phyloP scores from a whole-genome alignment of 108 stramenopile genomes.

The Stephanodiscus minutulus region DNA sequence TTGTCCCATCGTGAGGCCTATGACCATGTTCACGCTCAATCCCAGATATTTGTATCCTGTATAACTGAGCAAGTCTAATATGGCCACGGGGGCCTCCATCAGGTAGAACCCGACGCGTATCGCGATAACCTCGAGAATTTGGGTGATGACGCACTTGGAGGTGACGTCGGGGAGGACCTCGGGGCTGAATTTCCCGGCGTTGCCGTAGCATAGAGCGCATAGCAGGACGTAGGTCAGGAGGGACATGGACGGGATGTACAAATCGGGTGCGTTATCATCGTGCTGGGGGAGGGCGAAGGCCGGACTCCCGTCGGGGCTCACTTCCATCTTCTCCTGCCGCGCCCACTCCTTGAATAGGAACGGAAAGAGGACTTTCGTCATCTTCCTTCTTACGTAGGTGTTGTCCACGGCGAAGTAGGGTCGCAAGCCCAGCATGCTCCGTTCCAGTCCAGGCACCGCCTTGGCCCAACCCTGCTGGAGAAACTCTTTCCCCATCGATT shows the following conservation, averaged over 20 bases:
- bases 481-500: conserved; percentile 59
- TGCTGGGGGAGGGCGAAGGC: conserved; percentile 76
- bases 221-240: conserved; percentile 94
- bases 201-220: conserved; percentile 91
- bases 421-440: conserved; percentile 70
- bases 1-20: conserved; percentile 64
- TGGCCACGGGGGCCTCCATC: conserved; percentile 72
- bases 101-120: conserved; percentile 91
- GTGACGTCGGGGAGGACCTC: conserved; percentile 91
- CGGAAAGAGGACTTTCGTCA: conserved; percentile 87
- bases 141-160: conserved; percentile 85
- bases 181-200: conserved; percentile 86
- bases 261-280: conserved; percentile 96
- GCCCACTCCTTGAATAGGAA: conserved; percentile 83
- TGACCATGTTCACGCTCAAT: conserved; percentile 77
- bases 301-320: conserved; percentile 19
- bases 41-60: conserved; percentile 94
- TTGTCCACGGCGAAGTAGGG: conserved; percentile 97
- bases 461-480: conserved; percentile 52
- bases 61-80: conserved; percentile 78
- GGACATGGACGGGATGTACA: conserved; percentile 96
- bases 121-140: conserved; percentile 87
- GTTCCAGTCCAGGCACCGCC: conserved; percentile 81
- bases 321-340: conserved; percentile 56
- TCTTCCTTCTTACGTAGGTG: conserved; percentile 90